Base-by-base conservation (phyloP, 257 asterid species). In the Knoxia roxburghii region DNA sequence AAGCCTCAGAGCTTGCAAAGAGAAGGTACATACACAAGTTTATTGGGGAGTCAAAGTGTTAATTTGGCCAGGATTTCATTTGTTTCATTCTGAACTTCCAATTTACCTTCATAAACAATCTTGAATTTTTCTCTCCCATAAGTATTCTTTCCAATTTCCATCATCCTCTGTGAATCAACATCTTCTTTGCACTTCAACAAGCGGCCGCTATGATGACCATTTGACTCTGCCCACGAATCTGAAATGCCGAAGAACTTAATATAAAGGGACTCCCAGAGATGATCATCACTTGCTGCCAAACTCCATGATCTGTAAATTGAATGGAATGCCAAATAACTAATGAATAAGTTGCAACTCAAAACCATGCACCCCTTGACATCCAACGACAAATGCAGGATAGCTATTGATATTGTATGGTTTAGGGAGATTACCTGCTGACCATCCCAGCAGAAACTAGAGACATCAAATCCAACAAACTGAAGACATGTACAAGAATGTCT, bases 401-500 rank as follows among this genome's bases (percentile, higher is more conserved):
- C 15, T 15, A 52, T 18, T 17, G 29, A 65, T 35, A 27, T 4
- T 24, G 40, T 6, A 26, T 27, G 29, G 46, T 11, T 49, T 18
- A 51, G 39, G 43, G 41, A 60, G 61, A 69, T 23, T 81, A 93
- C 99, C 88, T 71, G 89, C 89, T 85, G 68, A 88, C 95, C 65
- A 80, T 77, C 62, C 92, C 78, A 58, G 96, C 94, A 63, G 82
- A 81, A 80, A 77, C 81, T 60, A 92, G 75, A 67, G 98, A 86
- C 68, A 69, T 85, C 70, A 85, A 46, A 73, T 88, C 96, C 72
- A 90, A 81, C 83, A 76, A 86, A 76, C 88, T 72, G 72, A 87
- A 89, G 73, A 87, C 41, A 51, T 79, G 91, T 52, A 77, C 59
- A 68, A 93, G 89, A 81, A 88, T 77, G 72, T 93, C 99, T 41